These are phyloP conservation scores for Pinus tabuliformis DNA, from an alignment of 75 land plant species.

Conservation along the genomic window DNA sequence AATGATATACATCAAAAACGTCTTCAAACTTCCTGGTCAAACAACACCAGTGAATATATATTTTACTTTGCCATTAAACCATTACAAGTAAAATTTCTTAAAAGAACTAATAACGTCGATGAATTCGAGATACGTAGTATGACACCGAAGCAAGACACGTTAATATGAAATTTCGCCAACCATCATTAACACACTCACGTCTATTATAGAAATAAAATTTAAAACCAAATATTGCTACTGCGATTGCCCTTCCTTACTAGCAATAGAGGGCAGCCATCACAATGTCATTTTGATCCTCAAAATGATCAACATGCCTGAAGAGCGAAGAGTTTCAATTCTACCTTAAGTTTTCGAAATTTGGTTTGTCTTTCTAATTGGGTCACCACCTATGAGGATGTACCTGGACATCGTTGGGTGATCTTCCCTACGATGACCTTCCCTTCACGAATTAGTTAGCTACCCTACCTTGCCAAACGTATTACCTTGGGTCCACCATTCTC, in stretches of 20 bases:
- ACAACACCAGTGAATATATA: neutral
- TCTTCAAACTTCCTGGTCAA: constrained; percentile 82
- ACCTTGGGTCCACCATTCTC: too few species aligned
- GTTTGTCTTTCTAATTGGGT: too few species aligned
- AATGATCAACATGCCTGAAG: neutral
- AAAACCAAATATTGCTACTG: neutral
- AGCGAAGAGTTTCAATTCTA: too few species aligned
- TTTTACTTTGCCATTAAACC: neutral
- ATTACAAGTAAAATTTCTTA: neutral
- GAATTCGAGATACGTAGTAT: neutral
- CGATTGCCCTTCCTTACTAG: neutral
- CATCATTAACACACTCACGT: neutral
- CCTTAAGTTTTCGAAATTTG: too few species aligned
- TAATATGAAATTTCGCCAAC: neutral
- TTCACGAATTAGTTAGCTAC: too few species aligned
- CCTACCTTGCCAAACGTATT: too few species aligned
- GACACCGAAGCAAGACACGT: neutral
- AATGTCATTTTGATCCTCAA: neutral
- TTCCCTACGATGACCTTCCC: too few species aligned
- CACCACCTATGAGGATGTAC: too few species aligned
- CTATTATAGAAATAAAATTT: neutral
- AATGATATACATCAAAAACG: constrained; percentile 91
- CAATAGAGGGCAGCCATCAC: neutral
- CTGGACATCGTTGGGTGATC: too few species aligned
- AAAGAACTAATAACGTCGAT: neutral